These are phyloP conservation scores for Cryptococcus neoformans DNA, from an alignment of 1,284 basidiomycete genomes.

Conservation along the genomic window DNA sequence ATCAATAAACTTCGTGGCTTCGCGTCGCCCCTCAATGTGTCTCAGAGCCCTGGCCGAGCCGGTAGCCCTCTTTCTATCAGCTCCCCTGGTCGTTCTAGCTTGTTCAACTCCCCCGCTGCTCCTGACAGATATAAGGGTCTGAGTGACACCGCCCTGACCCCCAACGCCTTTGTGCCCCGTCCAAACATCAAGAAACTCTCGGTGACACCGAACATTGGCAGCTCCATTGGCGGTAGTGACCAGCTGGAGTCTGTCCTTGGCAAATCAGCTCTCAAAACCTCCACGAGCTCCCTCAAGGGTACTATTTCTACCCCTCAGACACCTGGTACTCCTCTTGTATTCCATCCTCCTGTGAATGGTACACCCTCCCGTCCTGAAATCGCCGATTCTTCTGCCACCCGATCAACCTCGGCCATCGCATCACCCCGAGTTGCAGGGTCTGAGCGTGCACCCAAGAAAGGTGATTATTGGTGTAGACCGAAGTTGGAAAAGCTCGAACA, in stretches of 20 bases:
- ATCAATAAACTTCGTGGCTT: constrained; percentile 53
- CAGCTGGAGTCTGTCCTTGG: constrained; percentile 44
- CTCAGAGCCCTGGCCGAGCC: constrained; percentile 36
- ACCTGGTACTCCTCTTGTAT: constrained; percentile 9
- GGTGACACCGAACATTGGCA: constrained; percentile 60
- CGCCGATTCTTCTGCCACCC: constrained; percentile 22
- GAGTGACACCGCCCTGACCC: constrained; percentile 55
- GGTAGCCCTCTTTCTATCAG: constrained; percentile 22
- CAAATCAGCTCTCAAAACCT: constrained; percentile 35
- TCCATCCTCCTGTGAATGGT: constrained; percentile 18
- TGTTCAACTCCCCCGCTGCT: constrained; percentile 32
- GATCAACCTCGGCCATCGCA: constrained; percentile 34
- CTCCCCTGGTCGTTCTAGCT: constrained; percentile 19
- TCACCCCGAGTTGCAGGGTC: constrained; percentile 23
- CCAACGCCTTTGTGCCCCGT: constrained; percentile 63
- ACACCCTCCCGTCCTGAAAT: background rate
- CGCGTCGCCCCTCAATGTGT: constrained; percentile 47
- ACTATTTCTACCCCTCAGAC: constrained; percentile 8
- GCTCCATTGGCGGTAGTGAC: constrained; percentile 25
- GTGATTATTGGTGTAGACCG: constrained; percentile 87
- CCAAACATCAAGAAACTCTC: constrained; percentile 94
- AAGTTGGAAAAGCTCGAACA: constrained; percentile 67
- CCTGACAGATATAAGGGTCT: constrained; percentile 53
- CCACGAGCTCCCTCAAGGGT: constrained; percentile 7
- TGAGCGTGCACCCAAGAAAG: constrained; percentile 60